Percentiles rank a stretch among this genome's conserved stretches.
These are phyloP conservation scores for Orychophragmus violaceus DNA, from an alignment of 345 rosid species.

Conservation along the genomic window DNA sequence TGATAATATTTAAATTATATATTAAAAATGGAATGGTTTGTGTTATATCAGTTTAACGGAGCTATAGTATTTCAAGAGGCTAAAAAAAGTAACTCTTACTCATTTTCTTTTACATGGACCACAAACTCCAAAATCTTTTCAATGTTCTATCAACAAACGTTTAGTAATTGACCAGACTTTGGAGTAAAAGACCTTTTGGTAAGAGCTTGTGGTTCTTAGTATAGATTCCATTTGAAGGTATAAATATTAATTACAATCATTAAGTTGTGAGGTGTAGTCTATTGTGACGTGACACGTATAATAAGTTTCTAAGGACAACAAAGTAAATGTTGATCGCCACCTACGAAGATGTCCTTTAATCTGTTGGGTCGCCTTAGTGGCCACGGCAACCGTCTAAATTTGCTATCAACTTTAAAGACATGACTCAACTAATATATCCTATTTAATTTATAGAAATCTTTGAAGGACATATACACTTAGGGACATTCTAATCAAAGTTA, in stretches of 20 bases:
- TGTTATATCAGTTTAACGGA: too few relatives aligned
- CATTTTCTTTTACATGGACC: too few relatives aligned
- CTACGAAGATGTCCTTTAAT: constrained; percentile 14
- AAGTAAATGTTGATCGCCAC: constrained; percentile 21
- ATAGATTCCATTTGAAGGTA: constrained; percentile 4
- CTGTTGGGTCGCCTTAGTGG: constrained; percentile 27
- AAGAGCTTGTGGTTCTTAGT: constrained; percentile 11
- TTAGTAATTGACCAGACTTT: neutral
- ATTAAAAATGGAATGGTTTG: too few relatives aligned
- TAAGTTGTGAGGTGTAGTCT: neutral
- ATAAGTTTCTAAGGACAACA: neutral
- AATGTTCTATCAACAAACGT: neutral
- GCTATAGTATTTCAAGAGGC: too few relatives aligned
- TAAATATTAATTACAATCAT: neutral
- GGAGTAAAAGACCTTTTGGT: neutral
- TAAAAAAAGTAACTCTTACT: too few relatives aligned
- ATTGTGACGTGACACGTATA: constrained; percentile 22
- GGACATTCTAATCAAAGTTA: constrained; percentile 24
- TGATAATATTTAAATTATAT: too few relatives aligned
- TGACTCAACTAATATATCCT: constrained; percentile 26
- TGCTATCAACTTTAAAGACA: constrained; percentile 30
- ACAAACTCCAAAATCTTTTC: neutral
- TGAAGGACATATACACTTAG: constrained; percentile 7
- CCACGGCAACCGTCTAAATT: constrained; percentile 31
- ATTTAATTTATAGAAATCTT: constrained; percentile 5